phyloP scores from a whole-genome alignment of 352 stramenopile species.

The Globisporangium solare region DNA sequence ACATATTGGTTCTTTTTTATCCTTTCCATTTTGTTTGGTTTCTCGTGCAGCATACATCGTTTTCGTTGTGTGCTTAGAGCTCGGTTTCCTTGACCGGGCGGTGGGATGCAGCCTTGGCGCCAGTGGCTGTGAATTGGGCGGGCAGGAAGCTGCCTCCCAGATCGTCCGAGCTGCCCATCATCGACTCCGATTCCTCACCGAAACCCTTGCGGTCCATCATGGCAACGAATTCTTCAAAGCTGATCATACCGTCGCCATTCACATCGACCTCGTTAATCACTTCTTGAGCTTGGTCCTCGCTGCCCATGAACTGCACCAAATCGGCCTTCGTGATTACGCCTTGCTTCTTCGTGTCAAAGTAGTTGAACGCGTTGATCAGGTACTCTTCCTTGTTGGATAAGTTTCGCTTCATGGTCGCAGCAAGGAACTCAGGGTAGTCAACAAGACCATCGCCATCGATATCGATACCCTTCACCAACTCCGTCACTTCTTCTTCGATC shows the following conservation, averaged over 20 bases:
- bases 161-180: constrained; percentile 45
- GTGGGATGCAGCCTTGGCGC: constrained; percentile 15
- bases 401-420: constrained; percentile 90
- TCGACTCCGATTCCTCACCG: constrained; percentile 59
- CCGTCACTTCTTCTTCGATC: constrained; percentile 86
- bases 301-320: constrained; percentile 90
- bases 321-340: constrained; percentile 86
- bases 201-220: constrained; percentile 89
- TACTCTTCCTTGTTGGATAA: constrained; percentile 84
- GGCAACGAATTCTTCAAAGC: constrained; percentile 90
- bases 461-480: constrained; percentile 86
- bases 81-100: constrained; percentile 70
- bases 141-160: constrained; percentile 48
- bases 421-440: constrained; percentile 90
- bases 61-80: constrained; percentile 37
- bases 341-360: constrained; percentile 87
- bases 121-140: constrained; percentile 25
- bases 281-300: constrained; percentile 88
- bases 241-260: constrained; percentile 90
- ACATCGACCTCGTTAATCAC: constrained; percentile 90
- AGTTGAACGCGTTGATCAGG: constrained; percentile 88
- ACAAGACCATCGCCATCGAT: constrained; percentile 86
- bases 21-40: constrained; percentile 5
- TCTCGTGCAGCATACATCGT: constrained; percentile 1
- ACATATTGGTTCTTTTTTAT: constrained; percentile 7